phyloP scores from a whole-genome alignment of 805 yeast species.

The Torulaspora franciscae region DNA sequence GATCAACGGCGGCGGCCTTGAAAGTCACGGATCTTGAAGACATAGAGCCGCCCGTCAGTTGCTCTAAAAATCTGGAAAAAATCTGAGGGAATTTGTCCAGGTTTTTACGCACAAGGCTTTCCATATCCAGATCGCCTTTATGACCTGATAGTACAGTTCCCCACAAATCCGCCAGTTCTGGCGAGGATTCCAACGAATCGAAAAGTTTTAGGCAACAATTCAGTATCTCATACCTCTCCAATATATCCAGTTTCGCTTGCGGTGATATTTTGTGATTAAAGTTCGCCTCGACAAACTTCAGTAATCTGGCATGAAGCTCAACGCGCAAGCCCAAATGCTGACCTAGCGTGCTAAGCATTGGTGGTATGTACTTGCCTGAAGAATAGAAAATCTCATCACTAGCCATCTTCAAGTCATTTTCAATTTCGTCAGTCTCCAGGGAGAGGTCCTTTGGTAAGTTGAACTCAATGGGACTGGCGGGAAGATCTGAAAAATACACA shows the following conservation, averaged over 20 bases:
- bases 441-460: constrained; percentile 43
- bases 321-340: constrained; percentile 51
- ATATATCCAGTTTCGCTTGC: constrained; percentile 38
- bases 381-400: constrained; percentile 54
- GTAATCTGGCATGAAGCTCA: constrained; percentile 41
- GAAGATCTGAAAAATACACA: constrained; percentile 51
- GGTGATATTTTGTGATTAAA: constrained; percentile 39
- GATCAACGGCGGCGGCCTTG: constrained; percentile 21
- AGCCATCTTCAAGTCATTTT: constrained; percentile 47
- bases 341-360: constrained; percentile 45
- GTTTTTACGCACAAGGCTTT: constrained; percentile 25
- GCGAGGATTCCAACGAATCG: constrained; percentile 16
- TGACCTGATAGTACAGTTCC: constrained; percentile 7
- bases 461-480: constrained; percentile 46
- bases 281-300: constrained; percentile 44
- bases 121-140: constrained; percentile 14
- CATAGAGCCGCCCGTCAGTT: constrained; percentile 9
- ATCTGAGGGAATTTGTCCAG: constrained; percentile 27
- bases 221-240: constrained; percentile 42
- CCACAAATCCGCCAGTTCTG: constrained; percentile 15
- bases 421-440: constrained; percentile 43
- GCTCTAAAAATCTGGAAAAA: constrained; percentile 25
- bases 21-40: constrained; percentile 14
- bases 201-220: constrained; percentile 47
- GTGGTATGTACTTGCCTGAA: constrained; percentile 52